Evolutionary conservation across 2,329 filamentous ascomycete species (phyloP).

Genomic region (Salinomyces thailandicus): DNA sequence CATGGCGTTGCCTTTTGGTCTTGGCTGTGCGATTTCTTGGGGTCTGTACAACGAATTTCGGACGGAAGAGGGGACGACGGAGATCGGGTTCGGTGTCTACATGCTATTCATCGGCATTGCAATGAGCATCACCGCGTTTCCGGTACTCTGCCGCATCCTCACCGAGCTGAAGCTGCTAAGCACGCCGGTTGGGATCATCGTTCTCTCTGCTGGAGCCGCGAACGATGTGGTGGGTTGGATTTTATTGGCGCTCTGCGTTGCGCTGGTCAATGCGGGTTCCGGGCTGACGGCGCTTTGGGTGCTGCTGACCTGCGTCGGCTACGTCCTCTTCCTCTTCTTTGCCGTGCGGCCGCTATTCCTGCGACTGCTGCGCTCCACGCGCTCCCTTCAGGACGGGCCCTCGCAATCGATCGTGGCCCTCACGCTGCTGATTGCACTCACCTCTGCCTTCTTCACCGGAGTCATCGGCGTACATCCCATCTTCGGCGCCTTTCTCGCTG

Average conservation of each 20-base stretch:
- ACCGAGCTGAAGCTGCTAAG: slow-evolving; percentile 78
- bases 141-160: slow-evolving; percentile 85
- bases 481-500: slow-evolving; percentile 84
- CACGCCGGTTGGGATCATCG: slow-evolving; percentile 77
- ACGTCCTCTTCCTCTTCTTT: slow-evolving; percentile 63
- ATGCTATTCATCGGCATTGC: slow-evolving; percentile 84
- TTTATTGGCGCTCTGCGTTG: slow-evolving; percentile 81
- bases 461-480: slow-evolving; percentile 91
- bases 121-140: slow-evolving; percentile 82
- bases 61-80: slow-evolving; percentile 44
- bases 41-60: slow-evolving; percentile 69
- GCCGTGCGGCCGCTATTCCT: slow-evolving; percentile 63
- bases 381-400: slow-evolving; percentile 76
- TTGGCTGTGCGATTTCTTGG: slow-evolving; percentile 70
- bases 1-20: slow-evolving; percentile 71
- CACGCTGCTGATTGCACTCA: slow-evolving; percentile 67
- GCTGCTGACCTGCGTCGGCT: slow-evolving; percentile 63
- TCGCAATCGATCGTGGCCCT: slow-evolving; percentile 75
- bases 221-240: slow-evolving; percentile 93
- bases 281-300: slow-evolving; percentile 80
- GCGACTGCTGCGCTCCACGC: slow-evolving; percentile 61
- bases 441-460: slow-evolving; percentile 75
- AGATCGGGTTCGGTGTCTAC: slow-evolving; percentile 51
- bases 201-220: slow-evolving; percentile 79
- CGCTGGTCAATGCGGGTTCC: slow-evolving; percentile 76